Base-by-base conservation (phyloP, 192 early-diverging fungal genomes). In the Entomortierella chlamydospora region DNA sequence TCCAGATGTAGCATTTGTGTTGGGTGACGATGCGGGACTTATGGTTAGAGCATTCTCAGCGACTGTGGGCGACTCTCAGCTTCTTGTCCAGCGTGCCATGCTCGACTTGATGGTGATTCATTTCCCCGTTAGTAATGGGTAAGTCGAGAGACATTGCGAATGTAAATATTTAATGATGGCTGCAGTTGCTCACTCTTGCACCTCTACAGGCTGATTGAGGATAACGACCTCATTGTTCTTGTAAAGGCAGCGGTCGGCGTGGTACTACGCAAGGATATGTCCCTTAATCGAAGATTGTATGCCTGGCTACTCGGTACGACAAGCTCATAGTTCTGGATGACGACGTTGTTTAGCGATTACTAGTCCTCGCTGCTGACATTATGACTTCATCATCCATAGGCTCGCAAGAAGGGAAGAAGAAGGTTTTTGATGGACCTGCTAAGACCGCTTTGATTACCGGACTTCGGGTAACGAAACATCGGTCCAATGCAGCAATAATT, bases 231-330 rank as follows among this genome's bases (percentile, higher is more conserved):
- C 39, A 83, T 86, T 10, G 58, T 93, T 26, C 74, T 98, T 45
- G 85, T 94, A 55, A 84, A 86, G 20, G 83, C 91, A 10, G 97
- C 95, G 0, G 82, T 93, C 2, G 83, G 85, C 26, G 96, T 97
- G 20, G 94, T 97, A 11, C 66, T 97, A 57, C 83, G 92, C 33
- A 94, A 93, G 70, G 97, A 98, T 77, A 97, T 97, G 94, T 96
- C 96, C 25, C 86, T 98, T 18, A 98, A 96, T 66, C 81, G 95
- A 52, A 78, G 97, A 41, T 84, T 98, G n/a, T 97, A 96, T 73
- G 87, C 93, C 4, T 98, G 97, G 97, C 76, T 98, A 12, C 71
- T 93, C 42, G 93, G 94, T 18, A 85, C 56, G 34, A 25, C 12
- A 54, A 28, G 28, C 6, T 1, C 52, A 18, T 23, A 6, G 18